phyloP scores from a whole-genome alignment of 306 rosid genomes.

The Ceratonia siliqua region DNA sequence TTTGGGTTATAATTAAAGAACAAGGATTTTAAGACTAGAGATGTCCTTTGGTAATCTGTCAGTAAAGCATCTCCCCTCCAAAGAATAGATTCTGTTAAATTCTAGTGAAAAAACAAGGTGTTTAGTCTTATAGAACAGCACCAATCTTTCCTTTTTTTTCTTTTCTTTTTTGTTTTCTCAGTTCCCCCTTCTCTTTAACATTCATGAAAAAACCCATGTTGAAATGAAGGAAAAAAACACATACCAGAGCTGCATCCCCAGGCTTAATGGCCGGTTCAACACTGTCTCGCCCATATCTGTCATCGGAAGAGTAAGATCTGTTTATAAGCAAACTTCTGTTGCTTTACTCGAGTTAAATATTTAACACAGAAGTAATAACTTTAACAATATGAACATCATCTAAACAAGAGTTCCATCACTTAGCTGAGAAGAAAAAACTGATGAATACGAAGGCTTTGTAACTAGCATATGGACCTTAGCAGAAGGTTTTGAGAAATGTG shows the following conservation, averaged over 20 bases:
- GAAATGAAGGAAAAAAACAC: conserved; percentile 30
- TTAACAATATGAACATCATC: background rate
- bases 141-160: background rate
- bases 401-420: background rate
- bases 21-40: background rate
- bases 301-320: conserved; percentile 22
- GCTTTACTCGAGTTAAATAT: background rate
- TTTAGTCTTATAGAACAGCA: background rate
- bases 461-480: background rate
- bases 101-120: background rate
- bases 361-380: background rate
- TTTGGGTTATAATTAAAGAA: conserved; percentile 6
- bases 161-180: background rate
- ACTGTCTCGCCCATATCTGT: conserved; percentile 84
- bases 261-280: conserved; percentile 95
- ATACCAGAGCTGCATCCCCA: conserved; percentile 81
- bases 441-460: background rate
- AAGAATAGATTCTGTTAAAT: background rate
- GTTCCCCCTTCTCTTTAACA: background rate
- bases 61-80: background rate
- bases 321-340: conserved; percentile 5
- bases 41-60: background rate
- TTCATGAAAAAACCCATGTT: background rate
- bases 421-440: background rate
- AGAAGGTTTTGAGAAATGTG: background rate